Base-by-base conservation (phyloP, 768 basidiomycete genomes). In the Leccinum aurantiacum region DNA sequence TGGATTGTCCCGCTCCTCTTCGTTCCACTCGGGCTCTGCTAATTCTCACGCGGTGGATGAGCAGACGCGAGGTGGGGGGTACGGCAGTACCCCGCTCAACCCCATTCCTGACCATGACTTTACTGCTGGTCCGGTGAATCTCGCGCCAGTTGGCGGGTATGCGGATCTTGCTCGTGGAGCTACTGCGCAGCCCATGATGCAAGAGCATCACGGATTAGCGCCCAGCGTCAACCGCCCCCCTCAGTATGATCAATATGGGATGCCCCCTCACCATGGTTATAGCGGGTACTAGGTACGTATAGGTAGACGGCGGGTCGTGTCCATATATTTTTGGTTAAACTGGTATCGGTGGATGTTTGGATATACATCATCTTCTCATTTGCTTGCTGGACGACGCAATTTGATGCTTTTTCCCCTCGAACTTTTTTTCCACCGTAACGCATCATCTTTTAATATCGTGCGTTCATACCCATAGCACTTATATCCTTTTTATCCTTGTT, bases 81-180 rank as follows among this genome's bases (percentile, higher is more conserved):
- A 73, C 56, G 71, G 71, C 29, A 31, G 61, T 31, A 25, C 70
- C 47, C 29, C 63, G 46, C 74, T 83, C 54, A 72, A 76, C 59
- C 80, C 81, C 50, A 69, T 89, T 50, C 87, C 85, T 44, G 83
- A 90, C 17, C 90, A 91, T 68, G 91, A 93, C 72, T 91, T 90
- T 71, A 90, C 89, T 35, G 80, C 88, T 56, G 85, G 84, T 25
- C 69, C 85, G 25, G 62, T 79, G 15, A 69, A 76, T 53, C 78
- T 87, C 49, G 84, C 86, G 14, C 84, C 89, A 25, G 84, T 89
- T 58, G 90, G 89, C 59, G 90, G 89, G 22, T 93, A 93, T 67
- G 91, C 90, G 51, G 90, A 93, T 70, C 81, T 92, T 51, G 82
- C 89, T 58, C 88, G 91, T 62, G 91, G 89, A 33, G 78, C 86